Percentiles rank a stretch among this genome's conserved stretches.
These are phyloP conservation scores for Fraxinus anomala DNA, from an alignment of 257 asterid species.

Conservation along the genomic window DNA sequence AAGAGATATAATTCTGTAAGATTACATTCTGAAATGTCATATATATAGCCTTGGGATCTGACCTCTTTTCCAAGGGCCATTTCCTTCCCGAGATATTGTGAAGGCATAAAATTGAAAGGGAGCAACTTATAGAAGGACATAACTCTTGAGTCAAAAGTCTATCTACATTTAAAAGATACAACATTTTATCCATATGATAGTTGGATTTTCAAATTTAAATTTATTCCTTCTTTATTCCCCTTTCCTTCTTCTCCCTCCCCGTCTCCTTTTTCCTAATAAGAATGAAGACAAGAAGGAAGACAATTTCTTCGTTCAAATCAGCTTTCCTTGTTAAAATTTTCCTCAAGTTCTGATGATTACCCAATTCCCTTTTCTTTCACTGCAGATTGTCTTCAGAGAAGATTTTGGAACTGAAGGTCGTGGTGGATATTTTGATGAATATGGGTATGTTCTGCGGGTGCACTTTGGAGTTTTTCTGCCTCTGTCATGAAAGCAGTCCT, in stretches of 20 bases:
- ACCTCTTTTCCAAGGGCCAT: background rate
- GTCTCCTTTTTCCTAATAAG: background rate
- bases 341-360: background rate
- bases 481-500: conserved; percentile 20
- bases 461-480: conserved; percentile 22
- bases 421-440: conserved; percentile 97
- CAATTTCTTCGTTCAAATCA: background rate
- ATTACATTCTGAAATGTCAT: background rate
- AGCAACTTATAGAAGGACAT: background rate
- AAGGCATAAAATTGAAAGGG: background rate
- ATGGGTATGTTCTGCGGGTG: conserved; percentile 63
- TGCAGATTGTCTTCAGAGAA: conserved; percentile 96
- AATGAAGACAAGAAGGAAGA: background rate
- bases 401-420: conserved; percentile 99
- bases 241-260: background rate
- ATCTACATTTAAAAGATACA: background rate
- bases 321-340: background rate
- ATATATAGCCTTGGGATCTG: background rate
- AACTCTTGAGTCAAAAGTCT: background rate
- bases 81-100: background rate
- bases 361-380: conserved; percentile 19
- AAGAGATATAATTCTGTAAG: background rate
- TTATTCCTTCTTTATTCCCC: background rate
- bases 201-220: background rate
- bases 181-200: background rate